Conservation (phyloP, 768 basidiomycete species). For the Leccinum uliginosum region DNA sequence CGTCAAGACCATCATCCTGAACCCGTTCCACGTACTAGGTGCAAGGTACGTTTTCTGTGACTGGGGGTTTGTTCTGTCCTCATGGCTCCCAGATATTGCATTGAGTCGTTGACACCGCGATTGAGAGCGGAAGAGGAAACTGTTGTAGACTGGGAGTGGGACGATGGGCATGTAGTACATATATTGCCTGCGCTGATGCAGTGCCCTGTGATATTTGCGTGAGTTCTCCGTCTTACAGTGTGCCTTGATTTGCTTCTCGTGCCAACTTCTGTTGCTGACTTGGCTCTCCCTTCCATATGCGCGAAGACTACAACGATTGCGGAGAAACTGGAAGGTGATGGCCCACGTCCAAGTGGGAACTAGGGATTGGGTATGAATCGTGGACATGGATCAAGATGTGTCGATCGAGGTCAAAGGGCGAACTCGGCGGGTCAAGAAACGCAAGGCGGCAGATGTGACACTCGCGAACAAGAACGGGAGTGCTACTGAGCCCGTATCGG, state of each 20-base stretch:
- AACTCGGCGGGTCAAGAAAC: constrained; percentile 14
- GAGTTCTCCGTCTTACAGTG: constrained; percentile 31
- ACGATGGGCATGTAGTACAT: constrained; percentile 85
- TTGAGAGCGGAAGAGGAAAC: constrained; percentile 80
- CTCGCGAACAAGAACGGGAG: neutral
- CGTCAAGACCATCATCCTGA: constrained; percentile 31
- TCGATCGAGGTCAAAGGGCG: constrained; percentile 2
- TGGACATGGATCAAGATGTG: constrained; percentile 21
- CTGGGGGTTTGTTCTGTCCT: neutral
- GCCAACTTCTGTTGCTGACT: constrained; percentile 9
- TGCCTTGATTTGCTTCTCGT: neutral
- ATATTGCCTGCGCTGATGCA: constrained; percentile 62
- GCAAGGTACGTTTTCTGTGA: constrained; percentile 26
- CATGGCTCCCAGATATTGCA: constrained; percentile 29
- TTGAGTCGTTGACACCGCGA: constrained; percentile 23
- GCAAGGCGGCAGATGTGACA: constrained; percentile 31
- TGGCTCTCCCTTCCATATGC: neutral
- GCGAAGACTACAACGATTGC: constrained; percentile 13
- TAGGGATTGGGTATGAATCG: constrained; percentile 21
- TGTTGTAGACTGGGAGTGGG: constrained; percentile 96
- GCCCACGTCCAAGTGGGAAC: constrained; percentile 3
- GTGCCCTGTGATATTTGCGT: constrained; percentile 54
- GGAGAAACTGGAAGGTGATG: constrained; percentile 22
- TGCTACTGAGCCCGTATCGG: neutral
- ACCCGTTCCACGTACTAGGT: constrained; percentile 35